A percentile compares a stretch with the other conserved stretches of the same genome.
Conservation (phyloP, 2,329 filamentous ascomycete species). For the Claviceps purpurea region DNA sequence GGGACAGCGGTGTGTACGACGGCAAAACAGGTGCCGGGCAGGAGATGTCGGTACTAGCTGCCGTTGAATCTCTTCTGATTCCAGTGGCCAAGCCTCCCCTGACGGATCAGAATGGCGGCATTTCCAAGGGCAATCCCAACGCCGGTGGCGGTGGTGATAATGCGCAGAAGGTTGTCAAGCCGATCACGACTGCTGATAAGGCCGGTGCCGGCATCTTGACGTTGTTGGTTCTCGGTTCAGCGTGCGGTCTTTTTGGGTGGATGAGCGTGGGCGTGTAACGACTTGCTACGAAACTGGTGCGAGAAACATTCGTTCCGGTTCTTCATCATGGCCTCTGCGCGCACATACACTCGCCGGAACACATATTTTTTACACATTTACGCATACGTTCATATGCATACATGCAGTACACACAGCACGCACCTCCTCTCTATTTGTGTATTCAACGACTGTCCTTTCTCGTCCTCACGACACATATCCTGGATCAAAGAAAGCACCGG, state of each 20-base stretch:
- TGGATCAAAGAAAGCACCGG: no score
- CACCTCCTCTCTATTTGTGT: no score
- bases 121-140: slow-evolving; percentile 29
- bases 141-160: slow-evolving; percentile 25
- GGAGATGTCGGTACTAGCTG: slow-evolving; percentile 44
- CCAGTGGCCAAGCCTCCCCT: slow-evolving; percentile 25
- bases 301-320: no score
- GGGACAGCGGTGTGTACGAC: slow-evolving; percentile 38
- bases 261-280: slow-evolving; percentile 28
- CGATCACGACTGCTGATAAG: slow-evolving; percentile 29
- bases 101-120: slow-evolving; percentile 38
- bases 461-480: no score
- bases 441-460: no score
- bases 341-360: no score
- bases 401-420: no score
- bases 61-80: slow-evolving; percentile 40
- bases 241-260: slow-evolving; percentile 31
- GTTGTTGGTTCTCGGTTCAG: slow-evolving; percentile 26
- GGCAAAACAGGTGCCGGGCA: slow-evolving; percentile 44
- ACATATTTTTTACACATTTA: no score
- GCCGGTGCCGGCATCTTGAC: slow-evolving; percentile 36
- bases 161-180: slow-evolving; percentile 17
- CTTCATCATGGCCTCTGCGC: no score
- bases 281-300: neutral
- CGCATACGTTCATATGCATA: no score